A percentile compares a stretch with the other conserved stretches of the same genome.
Evolutionary conservation across 2,329 filamentous ascomycete species (phyloP).

Genomic region (Diaporthe longicolla): DNA sequence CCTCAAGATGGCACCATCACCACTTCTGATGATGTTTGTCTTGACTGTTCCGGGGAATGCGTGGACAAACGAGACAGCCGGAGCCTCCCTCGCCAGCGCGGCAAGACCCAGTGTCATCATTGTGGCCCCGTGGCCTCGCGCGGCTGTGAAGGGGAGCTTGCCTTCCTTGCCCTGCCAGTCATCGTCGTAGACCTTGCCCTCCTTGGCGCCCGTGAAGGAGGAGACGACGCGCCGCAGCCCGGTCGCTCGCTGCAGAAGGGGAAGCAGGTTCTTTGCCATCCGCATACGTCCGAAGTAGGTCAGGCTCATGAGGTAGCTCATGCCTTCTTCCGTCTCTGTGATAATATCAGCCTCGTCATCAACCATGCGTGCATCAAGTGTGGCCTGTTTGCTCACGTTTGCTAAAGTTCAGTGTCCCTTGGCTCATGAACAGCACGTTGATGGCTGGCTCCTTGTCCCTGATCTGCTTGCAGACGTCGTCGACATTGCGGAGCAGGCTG

Average conservation of each 20-base stretch:
- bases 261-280: constrained; percentile 70
- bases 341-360: constrained; percentile 1
- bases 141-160: constrained; percentile 54
- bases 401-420: constrained; percentile 52
- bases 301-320: constrained; percentile 66
- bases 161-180: constrained; percentile 58
- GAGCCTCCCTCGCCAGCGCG: constrained; percentile 61
- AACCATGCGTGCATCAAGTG: neutral
- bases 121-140: constrained; percentile 61
- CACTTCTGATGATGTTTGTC: constrained; percentile 48
- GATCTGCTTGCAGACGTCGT: constrained; percentile 62
- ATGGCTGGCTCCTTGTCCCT: constrained; percentile 57
- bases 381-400: constrained; percentile 43
- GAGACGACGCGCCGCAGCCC: constrained; percentile 66
- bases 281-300: constrained; percentile 71
- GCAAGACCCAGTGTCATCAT: constrained; percentile 66
- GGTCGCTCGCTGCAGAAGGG: constrained; percentile 62
- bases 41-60: constrained; percentile 56
- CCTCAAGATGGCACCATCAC: constrained; percentile 44
- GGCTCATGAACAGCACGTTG: constrained; percentile 63
- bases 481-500: constrained; percentile 65
- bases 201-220: constrained; percentile 67
- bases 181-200: constrained; percentile 61
- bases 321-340: constrained; percentile 69
- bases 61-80: constrained; percentile 58